Base-by-base conservation (phyloP, 2,329 filamentous ascomycete genomes). In the Exophiala lecanii-corni region DNA sequence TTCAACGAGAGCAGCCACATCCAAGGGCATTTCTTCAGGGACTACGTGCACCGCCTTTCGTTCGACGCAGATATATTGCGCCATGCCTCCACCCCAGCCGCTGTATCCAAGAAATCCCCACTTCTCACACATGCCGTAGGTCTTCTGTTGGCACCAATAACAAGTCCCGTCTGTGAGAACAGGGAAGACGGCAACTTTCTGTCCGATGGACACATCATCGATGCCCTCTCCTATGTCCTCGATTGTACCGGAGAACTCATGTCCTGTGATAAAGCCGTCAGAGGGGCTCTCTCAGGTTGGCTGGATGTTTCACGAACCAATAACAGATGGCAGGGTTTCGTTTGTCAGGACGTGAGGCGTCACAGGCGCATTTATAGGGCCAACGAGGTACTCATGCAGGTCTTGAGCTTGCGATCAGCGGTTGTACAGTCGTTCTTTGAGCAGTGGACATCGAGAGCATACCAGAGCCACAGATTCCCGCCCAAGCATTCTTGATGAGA, bases 171-270 rank as follows among this genome's bases (percentile, higher is more conserved):
- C 34, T 25, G 4, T 31, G n/a, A 21, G 9, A 12, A 36, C 13
- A 16, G 34, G 34, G 12, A 19, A 23, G 17, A 36, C 16, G 9
- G 18, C 34, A 5, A 23, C 34, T 16, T 23, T 18, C 16, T 36
- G 34, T 9, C 34, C 34, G 16, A 19, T 36, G 9, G 7, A 6
- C 9, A 36, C 6, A 15, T 23, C 34, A 9, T n/a, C 9, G 9
- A 36, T 16, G 5, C 18, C 34, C 5, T 9, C 9, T 9, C 34
- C 18, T 9, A 36, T 6, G 9, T 36, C 34, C 7, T 9, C 60
- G 65, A 75, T 61, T 1, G 64, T 60, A 4, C 71, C 72, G 38
- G 64, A 68, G 53, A 75, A 74, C 49, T 74, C 72, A 50, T 75
- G 72, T 7, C 72, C 30, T 33, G 30, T 33, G 12, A 33, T 6